Base-by-base conservation (phyloP, 1,284 basidiomycete species). In the Apiotrichum akiyoshidainum region DNA sequence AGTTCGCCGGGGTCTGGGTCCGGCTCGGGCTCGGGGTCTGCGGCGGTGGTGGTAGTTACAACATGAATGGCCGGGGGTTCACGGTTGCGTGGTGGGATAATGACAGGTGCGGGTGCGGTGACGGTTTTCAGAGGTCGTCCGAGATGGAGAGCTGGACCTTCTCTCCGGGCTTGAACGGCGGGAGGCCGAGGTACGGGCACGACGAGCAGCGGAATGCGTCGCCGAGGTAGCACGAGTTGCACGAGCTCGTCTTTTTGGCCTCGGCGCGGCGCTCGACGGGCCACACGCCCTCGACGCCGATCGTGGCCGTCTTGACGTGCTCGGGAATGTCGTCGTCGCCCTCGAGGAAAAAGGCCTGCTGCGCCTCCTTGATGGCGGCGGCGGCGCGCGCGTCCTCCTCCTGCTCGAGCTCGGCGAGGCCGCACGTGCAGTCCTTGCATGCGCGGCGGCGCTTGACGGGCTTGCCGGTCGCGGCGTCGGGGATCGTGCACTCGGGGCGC, bases 111-210 rank as follows among this genome's bases (percentile, higher is more conserved):
- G 10, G 14, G 37, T 37, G 37, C 37, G 37, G 14, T 11, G 14
- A 11, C 22, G 22, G 19, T 7, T 35, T 48, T 60, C 46, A 93
- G 65, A 93, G 85, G 76, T 95, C 92, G 76, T 94, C 92, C 85
- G 83, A 85, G 63, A 92, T 83, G 73, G 85, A 73, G 41, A 84
- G 76, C 70, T 93, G 87, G 45, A 98, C 92, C 81, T 96, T 94
- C 81, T 98, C 92, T 55, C 96, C 96, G 1, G 96, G 95, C 79
- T 96, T 91, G 81, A 99, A 99, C 5, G 95, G 92, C 52, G 96
- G 96, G 47, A 99, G 83, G 65, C 95, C 95, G 50, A 93, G 82
- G 78, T 97, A 99, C 33, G 95, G 96, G 76, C 95, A 99, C 59
- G 90, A 86, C 19, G 87, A 88, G 78, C 95, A 99, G 67, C 95